A percentile compares a stretch with the other conserved stretches of the same genome.
These are phyloP conservation scores for Hibiscus mutabilis DNA, from an alignment of 345 rosid species.

Conservation along the genomic window DNA sequence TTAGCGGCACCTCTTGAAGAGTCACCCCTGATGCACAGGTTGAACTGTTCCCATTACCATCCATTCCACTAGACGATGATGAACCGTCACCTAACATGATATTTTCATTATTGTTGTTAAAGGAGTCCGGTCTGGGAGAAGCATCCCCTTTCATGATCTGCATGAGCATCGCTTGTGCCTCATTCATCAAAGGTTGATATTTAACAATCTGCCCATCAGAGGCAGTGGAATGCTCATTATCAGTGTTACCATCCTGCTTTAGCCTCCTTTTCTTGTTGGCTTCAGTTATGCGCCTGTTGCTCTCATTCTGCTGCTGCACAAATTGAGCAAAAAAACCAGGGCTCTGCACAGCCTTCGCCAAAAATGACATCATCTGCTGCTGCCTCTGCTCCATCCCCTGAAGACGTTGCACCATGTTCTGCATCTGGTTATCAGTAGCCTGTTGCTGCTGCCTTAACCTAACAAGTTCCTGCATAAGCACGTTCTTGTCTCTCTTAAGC, in stretches of 20 bases:
- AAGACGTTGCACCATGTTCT: conserved; percentile 80
- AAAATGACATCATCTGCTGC: conserved; percentile 95
- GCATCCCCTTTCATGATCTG: conserved; percentile 55
- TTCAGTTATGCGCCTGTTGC: conserved; percentile 67
- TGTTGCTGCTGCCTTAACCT: conserved; percentile 94
- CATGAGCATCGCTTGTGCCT: conserved; percentile 59
- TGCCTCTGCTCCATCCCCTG: conserved; percentile 99
- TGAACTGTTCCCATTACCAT: conserved; percentile 37
- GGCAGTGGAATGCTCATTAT: conserved; percentile 40
- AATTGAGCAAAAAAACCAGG: conserved; percentile 93
- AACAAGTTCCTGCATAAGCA: conserved; percentile 97
- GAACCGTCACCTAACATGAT: conserved; percentile 43
- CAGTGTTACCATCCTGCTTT: conserved; percentile 52
- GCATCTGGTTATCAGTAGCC: conserved; percentile 80
- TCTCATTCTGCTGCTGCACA: conserved; percentile 89
- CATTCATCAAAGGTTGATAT: conserved; percentile 74
- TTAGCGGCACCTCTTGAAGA: conserved; percentile 71
- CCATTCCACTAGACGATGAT: conserved; percentile 37
- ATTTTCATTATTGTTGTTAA: conserved; percentile 35
- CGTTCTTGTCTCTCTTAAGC: conserved; percentile 97
- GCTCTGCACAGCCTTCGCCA: conserved; percentile 93
- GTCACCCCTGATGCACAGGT: conserved; percentile 52
- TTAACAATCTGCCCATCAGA: conserved; percentile 89
- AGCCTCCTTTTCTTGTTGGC: conserved; percentile 85
- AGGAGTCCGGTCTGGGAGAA: conserved; percentile 46